Base-by-base conservation (phyloP, 192 early-diverging fungal genomes). In the Pilobolus umbonatus region DNA sequence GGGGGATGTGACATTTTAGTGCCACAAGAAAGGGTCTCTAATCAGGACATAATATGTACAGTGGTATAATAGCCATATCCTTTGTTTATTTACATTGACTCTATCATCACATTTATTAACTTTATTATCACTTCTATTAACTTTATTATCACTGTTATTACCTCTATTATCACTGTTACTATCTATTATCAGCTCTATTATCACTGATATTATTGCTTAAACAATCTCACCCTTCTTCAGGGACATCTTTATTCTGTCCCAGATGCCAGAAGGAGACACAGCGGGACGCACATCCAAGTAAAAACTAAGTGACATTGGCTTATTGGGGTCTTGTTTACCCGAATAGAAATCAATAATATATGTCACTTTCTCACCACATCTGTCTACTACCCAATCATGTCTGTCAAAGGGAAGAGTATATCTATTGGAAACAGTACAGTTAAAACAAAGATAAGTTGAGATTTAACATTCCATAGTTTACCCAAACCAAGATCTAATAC, bases 311-410 rank as follows among this genome's bases (percentile, higher is more conserved):
- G 71, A 46, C 40, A 63, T 47, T 55, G 84, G 77, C 50, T 68
- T 53, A 6, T 70, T 56, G 30, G 75, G 67, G 58, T 81, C 62
- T 17, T 74, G 66, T 36, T 75, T 78, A 36, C 92, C 94, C 9
- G 84, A 76, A 62, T 96, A 96, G 65, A 90, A 96, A 50, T 96
- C 94, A 58, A 97, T 94, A 7, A 97, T 80, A 60, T 97, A 97
- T 1, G 80, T 80, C 7, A 94, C 88, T 5, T 77, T 71, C 62
- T 88, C 84, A 15, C 91, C 94, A 52, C 94, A 97, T n/a, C 94
- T 71, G 64, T 93, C 91, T 0, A 97, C 83, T 4, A 84, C 85
- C 94, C 94, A 97, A 68, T 97, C 92, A 65, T 97, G 94, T 17
- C 92, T 79, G 60, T 97, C 94, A 61, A 97, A 97, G 10, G 94